Base-by-base conservation (phyloP, 129 eudicot genomes). In the Kitagawia praeruptora region DNA sequence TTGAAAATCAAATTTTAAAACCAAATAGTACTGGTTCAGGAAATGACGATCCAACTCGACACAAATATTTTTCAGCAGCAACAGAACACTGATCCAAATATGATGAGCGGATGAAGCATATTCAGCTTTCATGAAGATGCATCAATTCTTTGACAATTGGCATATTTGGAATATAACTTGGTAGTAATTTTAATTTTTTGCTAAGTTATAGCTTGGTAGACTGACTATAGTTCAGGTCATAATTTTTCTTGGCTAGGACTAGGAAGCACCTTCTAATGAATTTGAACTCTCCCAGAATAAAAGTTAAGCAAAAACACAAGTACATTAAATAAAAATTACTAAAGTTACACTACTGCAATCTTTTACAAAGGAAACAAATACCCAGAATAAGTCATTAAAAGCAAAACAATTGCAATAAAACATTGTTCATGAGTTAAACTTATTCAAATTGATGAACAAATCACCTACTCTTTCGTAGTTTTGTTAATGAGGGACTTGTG, bases 401-500 rank as follows among this genome's bases (percentile, higher is more conserved):
- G 23, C 41, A n/a, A 31, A 11, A 67, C 73, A 67, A 67, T 34
- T 67, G 73, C 73, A 31, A 10, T 31, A 31, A 67, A 67, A 58
- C 41, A 73, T 23, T 39, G n/a, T 70, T 15, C 13, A 39, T 18
- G 25, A 70, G 46, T 37, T 5, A 19, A 4, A 18, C 27, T 39
- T 34, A 8, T 70, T 70, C 42, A 69, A 34, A 34, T 34, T 15
- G 5, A 69, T 4, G 42, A 69, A 69, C 44, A 69, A 69, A 34
- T 13, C 11, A 15, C 74, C 42, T 70, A 70, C n/a, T 70, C 75
- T 70, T 70, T 70, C 8, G 75, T 70, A 28, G 48, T 19, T 70
- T 70, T 70, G 75, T 70, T 70, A 19, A 70, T 37, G 45, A 70
- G 75, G 47, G 75, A 70, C 75, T 70, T 70, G 75, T 70, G 75